These are phyloP conservation scores for Chaetomium cochliodes DNA, from an alignment of 495 filamentous ascomycete genomes.

Conservation along the genomic window DNA sequence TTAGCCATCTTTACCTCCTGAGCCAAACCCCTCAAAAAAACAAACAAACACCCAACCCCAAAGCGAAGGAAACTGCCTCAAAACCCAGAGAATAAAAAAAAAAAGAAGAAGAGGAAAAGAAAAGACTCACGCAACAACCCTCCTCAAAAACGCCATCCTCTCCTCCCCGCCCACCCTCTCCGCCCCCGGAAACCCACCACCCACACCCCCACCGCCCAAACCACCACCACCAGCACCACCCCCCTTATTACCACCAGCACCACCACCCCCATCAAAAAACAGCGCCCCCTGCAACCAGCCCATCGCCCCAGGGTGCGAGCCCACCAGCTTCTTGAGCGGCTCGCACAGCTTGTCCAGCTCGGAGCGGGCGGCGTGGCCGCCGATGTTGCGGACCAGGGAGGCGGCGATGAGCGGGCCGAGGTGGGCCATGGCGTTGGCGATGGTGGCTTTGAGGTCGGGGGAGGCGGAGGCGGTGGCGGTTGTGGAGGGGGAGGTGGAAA, in stretches of 20 bases:
- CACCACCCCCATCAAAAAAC: conserved; percentile 55
- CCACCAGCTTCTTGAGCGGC: conserved; percentile 72
- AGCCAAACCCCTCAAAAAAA: no score
- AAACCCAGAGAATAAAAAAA: neutral
- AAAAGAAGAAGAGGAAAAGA: neutral
- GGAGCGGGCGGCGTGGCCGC: conserved; percentile 70
- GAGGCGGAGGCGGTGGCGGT: conserved; percentile 33
- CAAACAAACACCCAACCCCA: neutral
- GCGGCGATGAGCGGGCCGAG: conserved; percentile 60
- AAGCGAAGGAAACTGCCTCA: no score
- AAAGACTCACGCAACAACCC: conserved; percentile 52
- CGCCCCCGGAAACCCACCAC: conserved; percentile 56
- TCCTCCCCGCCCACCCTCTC: conserved; percentile 58
- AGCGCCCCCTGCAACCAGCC: conserved; percentile 62
- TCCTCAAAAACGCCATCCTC: conserved; percentile 60
- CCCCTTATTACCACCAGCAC: conserved; percentile 51
- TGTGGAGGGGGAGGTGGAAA: conserved; percentile 22
- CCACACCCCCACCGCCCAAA: conserved; percentile 45
- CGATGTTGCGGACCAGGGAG: conserved; percentile 64
- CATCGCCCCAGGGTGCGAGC: conserved; percentile 59
- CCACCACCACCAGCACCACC: conserved; percentile 52
- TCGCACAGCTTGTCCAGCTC: conserved; percentile 76
- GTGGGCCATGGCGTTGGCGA: conserved; percentile 56
- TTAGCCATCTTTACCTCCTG: neutral
- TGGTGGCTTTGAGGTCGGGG: conserved; percentile 39